Evolutionary conservation across 2,329 filamentous ascomycete genomes (phyloP).

Genomic region (Mycosphaerella arachidis): DNA sequence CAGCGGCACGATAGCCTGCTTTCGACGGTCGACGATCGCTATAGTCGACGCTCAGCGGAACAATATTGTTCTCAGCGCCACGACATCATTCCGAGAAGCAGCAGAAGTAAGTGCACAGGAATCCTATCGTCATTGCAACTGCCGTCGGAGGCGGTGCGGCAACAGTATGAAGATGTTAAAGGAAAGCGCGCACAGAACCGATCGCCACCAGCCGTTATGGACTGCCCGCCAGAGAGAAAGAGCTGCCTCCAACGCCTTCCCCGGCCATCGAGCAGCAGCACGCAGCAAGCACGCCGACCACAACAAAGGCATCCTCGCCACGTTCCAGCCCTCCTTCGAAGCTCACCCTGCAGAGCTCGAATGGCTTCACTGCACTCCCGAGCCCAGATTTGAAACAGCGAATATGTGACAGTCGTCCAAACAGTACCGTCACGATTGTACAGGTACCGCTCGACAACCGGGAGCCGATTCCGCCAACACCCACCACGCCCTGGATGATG

Average conservation of each 20-base stretch:
- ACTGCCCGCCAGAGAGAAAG: background rate
- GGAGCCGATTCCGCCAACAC: slow-evolving; percentile 17
- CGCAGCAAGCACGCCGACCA: slow-evolving; percentile 11
- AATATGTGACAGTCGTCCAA: slow-evolving; percentile 21
- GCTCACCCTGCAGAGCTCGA: slow-evolving; percentile 22
- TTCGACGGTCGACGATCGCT: background rate
- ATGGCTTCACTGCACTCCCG: slow-evolving; percentile 25
- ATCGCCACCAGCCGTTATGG: background rate
- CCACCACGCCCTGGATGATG: slow-evolving; percentile 24
- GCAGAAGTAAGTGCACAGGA: background rate
- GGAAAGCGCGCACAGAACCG: background rate
- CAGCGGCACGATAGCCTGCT: background rate
- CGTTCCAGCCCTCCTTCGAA: slow-evolving; percentile 23
- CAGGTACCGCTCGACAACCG: slow-evolving; percentile 23
- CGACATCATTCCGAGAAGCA: background rate
- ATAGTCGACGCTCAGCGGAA: background rate
- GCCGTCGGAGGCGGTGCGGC: background rate
- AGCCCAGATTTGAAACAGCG: slow-evolving; percentile 21
- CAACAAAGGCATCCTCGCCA: slow-evolving; percentile 23
- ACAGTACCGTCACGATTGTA: slow-evolving; percentile 13
- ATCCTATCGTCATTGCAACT: background rate
- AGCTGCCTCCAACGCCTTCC: background rate
- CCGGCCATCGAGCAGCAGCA: background rate
- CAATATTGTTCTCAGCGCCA: background rate
- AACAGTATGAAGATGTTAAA: background rate